These are phyloP conservation scores for Thielaviopsis populi DNA, from an alignment of 2,329 filamentous ascomycete genomes.

Conservation along the genomic window DNA sequence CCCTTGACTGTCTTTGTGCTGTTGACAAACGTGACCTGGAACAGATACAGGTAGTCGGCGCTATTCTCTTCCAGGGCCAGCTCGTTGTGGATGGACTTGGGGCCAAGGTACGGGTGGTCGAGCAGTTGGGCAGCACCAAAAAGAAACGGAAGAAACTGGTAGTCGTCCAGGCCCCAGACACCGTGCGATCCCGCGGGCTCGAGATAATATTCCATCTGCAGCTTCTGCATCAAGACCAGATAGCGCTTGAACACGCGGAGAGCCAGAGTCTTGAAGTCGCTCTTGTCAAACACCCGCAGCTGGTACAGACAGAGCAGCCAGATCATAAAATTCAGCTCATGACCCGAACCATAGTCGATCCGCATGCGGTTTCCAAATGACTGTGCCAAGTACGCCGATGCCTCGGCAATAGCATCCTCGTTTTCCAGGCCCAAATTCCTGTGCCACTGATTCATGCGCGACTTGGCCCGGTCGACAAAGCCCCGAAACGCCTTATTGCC, in stretches of 20 bases:
- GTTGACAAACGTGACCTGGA: constrained; percentile 88
- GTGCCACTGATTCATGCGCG: constrained; percentile 48
- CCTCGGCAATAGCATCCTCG: constrained; percentile 47
- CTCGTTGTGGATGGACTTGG: constrained; percentile 70
- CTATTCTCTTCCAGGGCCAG: constrained; percentile 77
- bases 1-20: constrained; percentile 92
- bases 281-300: constrained; percentile 44
- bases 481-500: constrained; percentile 83
- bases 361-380: constrained; percentile 74
- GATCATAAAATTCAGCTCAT: constrained; percentile 92
- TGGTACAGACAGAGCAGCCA: constrained; percentile 93
- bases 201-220: constrained; percentile 89
- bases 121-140: constrained; percentile 85
- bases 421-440: constrained; percentile 38
- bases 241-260: constrained; percentile 72
- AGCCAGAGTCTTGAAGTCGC: constrained; percentile 59
- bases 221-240: constrained; percentile 66
- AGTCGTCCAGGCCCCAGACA: constrained; percentile 95
- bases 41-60: constrained; percentile 74
- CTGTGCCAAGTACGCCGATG: constrained; percentile 64
- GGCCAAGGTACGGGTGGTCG: constrained; percentile 68
- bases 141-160: constrained; percentile 90
- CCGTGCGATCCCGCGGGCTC: constrained; percentile 94
- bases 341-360: constrained; percentile 93
- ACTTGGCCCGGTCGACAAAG: constrained; percentile 56